Percentiles rank a stretch among this genome's conserved stretches.
These are phyloP conservation scores for Aegilops longissima DNA, from an alignment of 176 grass and related monocot species.

Conservation along the genomic window DNA sequence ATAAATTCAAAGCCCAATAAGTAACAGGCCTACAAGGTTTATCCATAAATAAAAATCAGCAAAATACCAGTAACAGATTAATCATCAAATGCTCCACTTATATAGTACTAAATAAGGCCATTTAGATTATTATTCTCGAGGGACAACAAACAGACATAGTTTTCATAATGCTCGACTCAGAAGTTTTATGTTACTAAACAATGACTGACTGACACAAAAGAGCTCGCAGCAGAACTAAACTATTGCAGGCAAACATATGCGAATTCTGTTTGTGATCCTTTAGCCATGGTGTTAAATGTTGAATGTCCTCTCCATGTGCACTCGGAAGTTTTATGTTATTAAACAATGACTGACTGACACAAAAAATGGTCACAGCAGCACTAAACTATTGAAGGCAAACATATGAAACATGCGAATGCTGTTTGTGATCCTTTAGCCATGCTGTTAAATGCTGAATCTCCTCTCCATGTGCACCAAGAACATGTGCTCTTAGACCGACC, in stretches of 20 bases:
- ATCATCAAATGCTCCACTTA: neutral
- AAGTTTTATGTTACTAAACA: neutral
- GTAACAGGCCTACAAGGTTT: neutral
- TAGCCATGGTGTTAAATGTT: neutral
- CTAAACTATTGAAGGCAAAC: neutral
- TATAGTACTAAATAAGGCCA: neutral
- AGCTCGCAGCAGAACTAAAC: neutral
- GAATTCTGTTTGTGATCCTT: slow-evolving; percentile 4
- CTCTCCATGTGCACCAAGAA: neutral
- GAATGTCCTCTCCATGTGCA: slow-evolving; percentile 10
- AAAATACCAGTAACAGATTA: slow-evolving; percentile 10
- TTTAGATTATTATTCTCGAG: neutral
- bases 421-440: neutral
- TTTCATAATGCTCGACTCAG: neutral
- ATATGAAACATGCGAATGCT: neutral
- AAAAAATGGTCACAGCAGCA: neutral
- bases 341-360: neutral
- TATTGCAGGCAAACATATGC: neutral
- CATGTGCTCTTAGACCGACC: neutral
- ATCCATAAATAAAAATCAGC: too few relatives aligned
- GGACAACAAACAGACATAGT: neutral
- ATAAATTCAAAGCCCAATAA: neutral
- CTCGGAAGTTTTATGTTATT: neutral
- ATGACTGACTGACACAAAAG: neutral
- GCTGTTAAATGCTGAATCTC: neutral